These are phyloP conservation scores for Capsicum chinense DNA, from an alignment of 257 asterid genomes.

Conservation along the genomic window DNA sequence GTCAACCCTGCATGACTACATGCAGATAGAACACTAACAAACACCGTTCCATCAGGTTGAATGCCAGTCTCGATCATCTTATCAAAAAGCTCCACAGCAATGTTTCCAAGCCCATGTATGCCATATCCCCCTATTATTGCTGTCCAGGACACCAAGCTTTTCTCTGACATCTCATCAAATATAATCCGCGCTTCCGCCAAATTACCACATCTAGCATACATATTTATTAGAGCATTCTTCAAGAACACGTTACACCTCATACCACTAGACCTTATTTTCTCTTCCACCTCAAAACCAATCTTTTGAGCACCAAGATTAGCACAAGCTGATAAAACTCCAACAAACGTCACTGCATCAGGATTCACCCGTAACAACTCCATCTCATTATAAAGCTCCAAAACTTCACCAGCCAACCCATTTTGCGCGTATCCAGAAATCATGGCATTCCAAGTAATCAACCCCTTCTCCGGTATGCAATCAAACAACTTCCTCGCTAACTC, in stretches of 20 bases:
- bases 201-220: conserved; percentile 93
- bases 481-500: conserved; percentile 62
- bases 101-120: conserved; percentile 77
- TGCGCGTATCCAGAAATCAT: conserved; percentile 92
- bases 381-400: conserved; percentile 66
- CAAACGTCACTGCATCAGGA: conserved; percentile 84
- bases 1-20: conserved; percentile 94
- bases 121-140: conserved; percentile 88
- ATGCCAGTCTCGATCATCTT: conserved; percentile 63
- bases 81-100: conserved; percentile 74
- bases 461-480: conserved; percentile 54
- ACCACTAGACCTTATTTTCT: conserved; percentile 46
- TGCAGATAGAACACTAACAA: conserved; percentile 70
- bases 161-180: conserved; percentile 66
- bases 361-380: conserved; percentile 56
- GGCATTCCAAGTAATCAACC: conserved; percentile 90
- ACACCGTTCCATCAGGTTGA: conserved; percentile 69
- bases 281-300: conserved; percentile 71
- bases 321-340: conserved; percentile 81
- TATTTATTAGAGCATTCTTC: conserved; percentile 72
- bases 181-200: conserved; percentile 62
- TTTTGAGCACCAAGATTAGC: conserved; percentile 80
- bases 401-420: conserved; percentile 67
- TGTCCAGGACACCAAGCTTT: conserved; percentile 88
- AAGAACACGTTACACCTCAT: conserved; percentile 59